Percentiles rank a stretch among this genome's conserved stretches.
Evolutionary conservation across 108 stramenopile genomes (phyloP).

Genomic region (Cyclotella atomus): DNA sequence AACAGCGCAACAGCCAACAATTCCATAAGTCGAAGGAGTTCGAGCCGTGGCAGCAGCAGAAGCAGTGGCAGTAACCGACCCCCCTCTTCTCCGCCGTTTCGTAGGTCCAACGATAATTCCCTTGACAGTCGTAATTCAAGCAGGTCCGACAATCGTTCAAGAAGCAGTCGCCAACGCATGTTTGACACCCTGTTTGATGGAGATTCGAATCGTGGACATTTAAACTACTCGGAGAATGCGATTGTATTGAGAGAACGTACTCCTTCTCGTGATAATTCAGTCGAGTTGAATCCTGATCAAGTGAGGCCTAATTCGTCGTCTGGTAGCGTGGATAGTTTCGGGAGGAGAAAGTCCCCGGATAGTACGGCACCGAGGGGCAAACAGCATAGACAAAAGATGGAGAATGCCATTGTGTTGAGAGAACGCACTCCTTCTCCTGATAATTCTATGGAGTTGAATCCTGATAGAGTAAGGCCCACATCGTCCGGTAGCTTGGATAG

Average conservation of each 20-base stretch:
- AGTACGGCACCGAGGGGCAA: neutral
- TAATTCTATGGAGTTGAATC: slow-evolving; percentile 6
- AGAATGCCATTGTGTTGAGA: neutral
- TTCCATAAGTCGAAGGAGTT: neutral
- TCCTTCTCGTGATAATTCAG: neutral
- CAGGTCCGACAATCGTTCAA: no score
- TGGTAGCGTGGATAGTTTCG: neutral
- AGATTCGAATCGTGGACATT: neutral
- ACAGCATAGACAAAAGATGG: neutral
- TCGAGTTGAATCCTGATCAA: slow-evolving; percentile 5
- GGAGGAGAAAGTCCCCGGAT: neutral
- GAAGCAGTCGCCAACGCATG: no score
- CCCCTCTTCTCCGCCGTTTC: neutral
- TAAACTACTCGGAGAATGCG: neutral
- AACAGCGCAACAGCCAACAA: neutral
- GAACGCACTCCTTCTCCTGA: neutral
- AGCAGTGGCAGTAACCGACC: neutral
- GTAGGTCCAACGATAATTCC: neutral
- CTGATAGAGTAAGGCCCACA: neutral
- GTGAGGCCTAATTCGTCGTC: neutral
- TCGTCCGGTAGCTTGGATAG: no score
- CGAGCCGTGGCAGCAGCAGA: neutral
- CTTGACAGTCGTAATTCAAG: neutral
- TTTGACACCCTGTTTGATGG: no score
- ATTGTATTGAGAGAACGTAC: neutral